Evolutionary conservation across 1,284 basidiomycete genomes (phyloP), one percentile per base, ranked within the genome.

Genomic region (Mycena citricolor): DNA sequence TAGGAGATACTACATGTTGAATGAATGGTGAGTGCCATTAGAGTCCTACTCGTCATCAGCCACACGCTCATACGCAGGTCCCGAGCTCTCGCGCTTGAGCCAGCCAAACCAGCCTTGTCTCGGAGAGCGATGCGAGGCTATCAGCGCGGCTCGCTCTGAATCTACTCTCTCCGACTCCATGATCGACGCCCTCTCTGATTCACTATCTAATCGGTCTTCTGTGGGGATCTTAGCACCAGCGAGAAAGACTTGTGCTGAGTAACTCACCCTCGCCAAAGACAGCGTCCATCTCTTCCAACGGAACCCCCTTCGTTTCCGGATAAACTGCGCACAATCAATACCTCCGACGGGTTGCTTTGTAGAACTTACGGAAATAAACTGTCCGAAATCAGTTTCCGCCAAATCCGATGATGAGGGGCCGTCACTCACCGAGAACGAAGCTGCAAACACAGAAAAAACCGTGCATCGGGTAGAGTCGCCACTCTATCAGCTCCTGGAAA

Each of bases 381-480:
- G 21, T 8, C 22, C 19, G 41, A 2, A 25, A 28, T 20, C 8
- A 2, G 32, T 49, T 28, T 37, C 39, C 11, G 22, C 32, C 25
- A 20, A 22, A 31, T 14, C 21, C 12, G 13, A 25, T n/a, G 5
- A 14, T 3, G 54, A 51, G 31, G 22, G 26, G 11, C 22, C 20
- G 28, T 5, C 17, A 66, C 71, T 58, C 56, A 79, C 82, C 86
- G 21, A 94, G 68, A 28, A 94, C 72, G 60, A 97, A 94, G 55
- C 90, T 92, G 60, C 86, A 83, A 12, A 81, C 78, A 63, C 94
- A 94, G 69, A 95, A 95, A 68, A 93, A 93, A 10, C 90, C 93
- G 57, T 97, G 93, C 89, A 99, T 94, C 0, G 91, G 90, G 67
- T 98, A 98, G 40, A 98, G 68, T 39, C 90, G 77, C 94, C 95